Base-by-base conservation (phyloP, 1,284 basidiomycete species). In the Cutaneotrichosporon spelunceum region DNA sequence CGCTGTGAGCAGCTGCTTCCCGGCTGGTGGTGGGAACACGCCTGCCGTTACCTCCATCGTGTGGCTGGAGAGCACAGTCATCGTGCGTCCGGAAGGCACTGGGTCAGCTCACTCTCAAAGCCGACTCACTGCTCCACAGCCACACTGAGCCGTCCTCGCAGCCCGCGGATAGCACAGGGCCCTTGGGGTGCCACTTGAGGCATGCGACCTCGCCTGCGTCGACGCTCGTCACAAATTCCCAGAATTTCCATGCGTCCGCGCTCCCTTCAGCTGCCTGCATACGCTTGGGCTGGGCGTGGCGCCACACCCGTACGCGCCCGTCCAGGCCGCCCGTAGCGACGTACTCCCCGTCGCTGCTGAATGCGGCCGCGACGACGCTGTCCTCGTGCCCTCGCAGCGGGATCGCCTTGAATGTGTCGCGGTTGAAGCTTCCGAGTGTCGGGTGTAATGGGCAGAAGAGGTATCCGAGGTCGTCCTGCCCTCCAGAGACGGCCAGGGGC, bases 251-350 rank as follows among this genome's bases (percentile, higher is more conserved):
- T n/a, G 65, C 60, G 42, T 66, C 65, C 3, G 64, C 56, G 4
- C 52, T 53, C 24, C 61, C 52, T 9, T 60, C 58, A 2, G 56
- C 47, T 5, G 60, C 53, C 26, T 44, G 30, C 4, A 26, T 55
- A 2, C 63, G 45, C 29, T 58, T 52, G 6, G 50, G 48, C 34
- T 56, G 61, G 30, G 91, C 88, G 70, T 90, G 83, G 72, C 88
- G 82, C 95, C 95, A 99, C 61, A 99, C 82, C 63, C 93, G 84
- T 24, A 98, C 88, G 71, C 87, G 88, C 8, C 96, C 95, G 73
- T 99, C 95, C 91, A 99, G 96, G 0, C 95, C 94, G 19, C 93
- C 95, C 0, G 93, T 97, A 13, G 94, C 88, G 61, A 95, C 84
- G 83, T 94, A 84, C 77, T 95, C 88, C 5, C 96, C 95, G 73